A percentile compares a stretch with the other conserved stretches of the same genome.
phyloP scores from a whole-genome alignment of 1,284 basidiomycete species.

The Neonothopanus nambi region DNA sequence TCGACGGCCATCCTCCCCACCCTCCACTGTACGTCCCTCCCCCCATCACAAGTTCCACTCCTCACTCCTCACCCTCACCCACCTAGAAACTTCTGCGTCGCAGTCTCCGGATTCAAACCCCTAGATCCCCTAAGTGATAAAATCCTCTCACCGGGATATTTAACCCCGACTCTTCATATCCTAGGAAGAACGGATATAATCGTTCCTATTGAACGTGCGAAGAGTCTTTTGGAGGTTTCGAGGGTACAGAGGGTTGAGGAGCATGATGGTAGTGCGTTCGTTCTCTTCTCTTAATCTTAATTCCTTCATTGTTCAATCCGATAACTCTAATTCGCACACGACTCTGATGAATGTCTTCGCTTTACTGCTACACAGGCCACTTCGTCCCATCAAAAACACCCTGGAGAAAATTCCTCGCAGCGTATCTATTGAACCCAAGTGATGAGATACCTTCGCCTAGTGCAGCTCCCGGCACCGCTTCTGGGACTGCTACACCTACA shows the following conservation, averaged over 20 bases:
- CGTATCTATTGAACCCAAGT: constrained; percentile 44
- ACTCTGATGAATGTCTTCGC: too few species aligned
- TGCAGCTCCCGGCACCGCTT: not conserved
- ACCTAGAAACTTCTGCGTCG: constrained; percentile 69
- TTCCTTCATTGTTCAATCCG: too few species aligned
- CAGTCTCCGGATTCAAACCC: constrained; percentile 68
- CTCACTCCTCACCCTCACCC: not conserved
- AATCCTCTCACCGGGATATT: constrained; percentile 58
- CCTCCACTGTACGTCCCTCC: constrained; percentile 63
- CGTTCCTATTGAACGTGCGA: constrained; percentile 72
- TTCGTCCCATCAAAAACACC: constrained; percentile 74
- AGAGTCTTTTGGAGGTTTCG: constrained; percentile 60
- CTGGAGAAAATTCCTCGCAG: constrained; percentile 72
- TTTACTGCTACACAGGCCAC: too few species aligned
- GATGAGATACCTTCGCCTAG: constrained; percentile 36
- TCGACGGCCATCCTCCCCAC: constrained; percentile 64
- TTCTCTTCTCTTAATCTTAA: not conserved
- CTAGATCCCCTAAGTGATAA: constrained; percentile 48
- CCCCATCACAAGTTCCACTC: not conserved
- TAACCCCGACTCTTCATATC: constrained; percentile 80
- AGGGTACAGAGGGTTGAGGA: constrained; percentile 62
- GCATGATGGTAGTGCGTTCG: constrained; percentile 72
- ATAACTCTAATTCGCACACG: too few species aligned
- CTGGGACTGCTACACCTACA: too few species aligned
- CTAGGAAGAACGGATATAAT: constrained; percentile 82